phyloP scores from a whole-genome alignment of 148 eudicot genomes.

The Silene conica region DNA sequence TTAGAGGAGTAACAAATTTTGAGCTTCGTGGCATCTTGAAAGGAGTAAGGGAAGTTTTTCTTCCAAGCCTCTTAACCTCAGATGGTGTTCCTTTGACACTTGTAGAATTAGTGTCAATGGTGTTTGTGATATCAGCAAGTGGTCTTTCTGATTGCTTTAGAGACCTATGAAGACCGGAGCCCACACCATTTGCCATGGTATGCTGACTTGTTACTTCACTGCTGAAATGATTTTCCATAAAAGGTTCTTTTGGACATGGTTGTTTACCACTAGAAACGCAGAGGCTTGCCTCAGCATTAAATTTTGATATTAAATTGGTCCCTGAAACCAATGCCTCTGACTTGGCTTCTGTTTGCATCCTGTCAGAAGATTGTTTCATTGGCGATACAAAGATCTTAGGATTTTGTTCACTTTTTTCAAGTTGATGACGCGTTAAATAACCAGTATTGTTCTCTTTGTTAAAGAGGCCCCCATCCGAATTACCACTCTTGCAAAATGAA shows the following conservation, averaged over 20 bases:
- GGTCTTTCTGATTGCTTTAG: conserved; percentile 38
- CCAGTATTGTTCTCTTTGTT: conserved; percentile 24
- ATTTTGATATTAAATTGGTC: conserved; percentile 55
- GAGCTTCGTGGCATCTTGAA: conserved; percentile 86
- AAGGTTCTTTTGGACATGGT: conserved; percentile 24
- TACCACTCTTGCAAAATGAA: conserved; percentile 32
- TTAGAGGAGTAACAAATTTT: conserved; percentile 61
- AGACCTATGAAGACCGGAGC: conserved; percentile 26
- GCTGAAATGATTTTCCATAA: conserved; percentile 18
- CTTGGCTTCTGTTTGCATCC: conserved; percentile 24
- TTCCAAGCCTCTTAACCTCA: conserved; percentile 44
- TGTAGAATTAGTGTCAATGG: conserved; percentile 12
- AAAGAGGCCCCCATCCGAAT: conserved; percentile 19
- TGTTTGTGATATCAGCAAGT: conserved; percentile 59
- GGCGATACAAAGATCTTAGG: conserved; percentile 61
- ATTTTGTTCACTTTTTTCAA: conserved; percentile 30
- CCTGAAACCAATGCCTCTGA: conserved; percentile 36
- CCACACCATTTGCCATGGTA: conserved; percentile 22
- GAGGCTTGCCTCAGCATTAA: conserved; percentile 55
- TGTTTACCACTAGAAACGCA: conserved; percentile 24
- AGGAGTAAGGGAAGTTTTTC: conserved; percentile 50
- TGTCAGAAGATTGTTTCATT: conserved; percentile 38
- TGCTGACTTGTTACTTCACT: conserved; percentile 10
- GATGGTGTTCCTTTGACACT: conserved; percentile 31
- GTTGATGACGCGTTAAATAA: conserved; percentile 27